Evolutionary conservation across 768 basidiomycete genomes (phyloP), one percentile per base, ranked within the genome.

Genomic region (Boletales sp.): DNA sequence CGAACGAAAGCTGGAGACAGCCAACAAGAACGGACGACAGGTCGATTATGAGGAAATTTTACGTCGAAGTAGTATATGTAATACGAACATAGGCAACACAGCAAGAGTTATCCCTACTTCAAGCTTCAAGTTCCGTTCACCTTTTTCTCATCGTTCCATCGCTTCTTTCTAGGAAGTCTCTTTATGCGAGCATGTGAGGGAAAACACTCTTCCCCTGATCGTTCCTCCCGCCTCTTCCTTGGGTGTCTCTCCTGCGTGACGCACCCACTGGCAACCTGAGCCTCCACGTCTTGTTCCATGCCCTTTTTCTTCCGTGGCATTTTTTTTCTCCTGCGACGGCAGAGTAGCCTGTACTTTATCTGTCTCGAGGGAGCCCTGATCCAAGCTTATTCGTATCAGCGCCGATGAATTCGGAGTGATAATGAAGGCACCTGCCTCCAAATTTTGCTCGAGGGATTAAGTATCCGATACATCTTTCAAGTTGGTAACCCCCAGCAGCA

Each of bases 101-200:
- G 21, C 3, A 25, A 25, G 21, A 5, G 21, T 25, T 7, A 28
- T 28, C 25, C 25, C 25, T 28, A 28, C 25, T 4, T 28, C 7
- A n/a, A n/a, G n/a, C n/a, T n/a, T n/a, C n/a, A 28, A 28, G 25
- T 28, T 28, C 1, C 25, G 25, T 28, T 28, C 25, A 28, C 25
- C 25, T 28, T 28, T 21, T 28, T 5, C 25, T 28, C 25, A 6
- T 28, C 6, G 25, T 28, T 28, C 25, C 25, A 28, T 28, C 25
- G 25, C 36, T 32, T 52, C 41, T 40, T 48, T 30, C 51, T 43
- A 6, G 51, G 51, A 13, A 52, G 12, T 34, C 32, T 52, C 31
- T 52, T 46, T 19, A 33, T 41, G 12, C 17, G 18, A 12, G 12
- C 15, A 10, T 12, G 7, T 11, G n/a, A 13, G 15, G 13, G 42